Evolutionary conservation across 306 rosid genomes (phyloP), one percentile per base, ranked within the genome.

Genomic region (Lathyrus tuberosus): DNA sequence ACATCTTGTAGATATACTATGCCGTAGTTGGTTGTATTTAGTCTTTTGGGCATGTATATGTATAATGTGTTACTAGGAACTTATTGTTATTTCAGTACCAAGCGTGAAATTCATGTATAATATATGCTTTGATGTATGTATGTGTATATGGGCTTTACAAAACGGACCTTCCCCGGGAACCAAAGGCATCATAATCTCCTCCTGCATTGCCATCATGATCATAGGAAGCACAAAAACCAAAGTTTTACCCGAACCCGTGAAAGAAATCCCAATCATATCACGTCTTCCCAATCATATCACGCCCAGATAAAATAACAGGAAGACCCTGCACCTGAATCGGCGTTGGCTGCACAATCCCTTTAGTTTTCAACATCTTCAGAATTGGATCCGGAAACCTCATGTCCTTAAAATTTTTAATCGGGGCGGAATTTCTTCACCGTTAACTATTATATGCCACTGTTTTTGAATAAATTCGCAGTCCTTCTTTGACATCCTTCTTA

Each of bases 281-380:
- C n/a, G n/a, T n/a, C n/a, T n/a, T n/a, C n/a, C n/a, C n/a, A 76
- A 94, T 94, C 97, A 90, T 93, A 77, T 90, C 96, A 67, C 98
- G 69, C 12, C 98, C 98, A 0, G 98, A 76, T 46, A 90, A 83
- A 67, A 87, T 78, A 71, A 94, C 98, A 5, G 97, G 98, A 66
- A 94, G 94, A 20, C 96, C 98, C 62, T 94, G 98, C 60, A 94
- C 98, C 85, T 94, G 97, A 83, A 94, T 90, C 0, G 97, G 98
- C 0, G 98, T 94, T 0, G 98, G 98, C 48, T 89, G 98, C 67
- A 94, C 92, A 65, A 94, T 94, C 43, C 97, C 97, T 74, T 87
- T 94, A 12, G 79, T 87, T 74, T 82, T 88, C 78, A 90, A 80
- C 80, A 12, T 88, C 86, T 85, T 90, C 84, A 94, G 72, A 81